These are phyloP conservation scores for Cryptococcus sp. DNA, from an alignment of 1,284 basidiomycete species.

Conservation along the genomic window DNA sequence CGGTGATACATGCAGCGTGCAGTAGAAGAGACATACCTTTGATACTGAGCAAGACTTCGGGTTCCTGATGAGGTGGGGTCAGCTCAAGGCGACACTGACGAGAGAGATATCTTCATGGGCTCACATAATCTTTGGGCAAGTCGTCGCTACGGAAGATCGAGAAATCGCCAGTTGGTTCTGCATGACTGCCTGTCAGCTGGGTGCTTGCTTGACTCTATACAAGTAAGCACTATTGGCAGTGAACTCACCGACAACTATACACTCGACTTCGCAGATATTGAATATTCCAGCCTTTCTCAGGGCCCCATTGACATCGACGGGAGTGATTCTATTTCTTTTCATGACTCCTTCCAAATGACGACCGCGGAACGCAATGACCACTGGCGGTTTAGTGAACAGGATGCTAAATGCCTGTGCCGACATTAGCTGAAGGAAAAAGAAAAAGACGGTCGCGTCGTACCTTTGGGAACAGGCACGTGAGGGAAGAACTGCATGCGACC, in stretches of 20 bases:
- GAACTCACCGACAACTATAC: slow-evolving; percentile 19
- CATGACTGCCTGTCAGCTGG: too few species aligned
- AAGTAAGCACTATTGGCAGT: background rate
- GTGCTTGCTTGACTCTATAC: background rate
- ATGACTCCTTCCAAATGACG: slow-evolving; percentile 19
- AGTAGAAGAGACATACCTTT: too few species aligned
- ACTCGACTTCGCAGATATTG: slow-evolving; percentile 24
- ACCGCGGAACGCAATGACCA: slow-evolving; percentile 27
- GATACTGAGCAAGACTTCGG: too few species aligned
- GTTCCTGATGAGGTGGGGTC: too few species aligned
- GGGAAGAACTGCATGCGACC: too few species aligned
- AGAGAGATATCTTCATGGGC: too few species aligned
- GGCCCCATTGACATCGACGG: slow-evolving; percentile 20
- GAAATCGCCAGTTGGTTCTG: slow-evolving; percentile 25
- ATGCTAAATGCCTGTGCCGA: slow-evolving; percentile 8
- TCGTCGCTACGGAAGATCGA: slow-evolving; percentile 21
- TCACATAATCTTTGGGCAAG: slow-evolving; percentile 6
- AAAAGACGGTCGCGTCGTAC: too few species aligned
- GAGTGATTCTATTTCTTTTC: slow-evolving; percentile 20
- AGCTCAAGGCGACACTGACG: too few species aligned
- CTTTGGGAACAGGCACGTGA: too few species aligned
- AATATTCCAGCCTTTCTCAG: slow-evolving; percentile 15
- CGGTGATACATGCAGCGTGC: too few species aligned
- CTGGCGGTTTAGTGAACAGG: slow-evolving; percentile 11
- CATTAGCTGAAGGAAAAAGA: background rate